Evolutionary conservation across 179 eudicot species (phyloP), one percentile per base, ranked within the genome.

Genomic region (Beta macrorhiza): DNA sequence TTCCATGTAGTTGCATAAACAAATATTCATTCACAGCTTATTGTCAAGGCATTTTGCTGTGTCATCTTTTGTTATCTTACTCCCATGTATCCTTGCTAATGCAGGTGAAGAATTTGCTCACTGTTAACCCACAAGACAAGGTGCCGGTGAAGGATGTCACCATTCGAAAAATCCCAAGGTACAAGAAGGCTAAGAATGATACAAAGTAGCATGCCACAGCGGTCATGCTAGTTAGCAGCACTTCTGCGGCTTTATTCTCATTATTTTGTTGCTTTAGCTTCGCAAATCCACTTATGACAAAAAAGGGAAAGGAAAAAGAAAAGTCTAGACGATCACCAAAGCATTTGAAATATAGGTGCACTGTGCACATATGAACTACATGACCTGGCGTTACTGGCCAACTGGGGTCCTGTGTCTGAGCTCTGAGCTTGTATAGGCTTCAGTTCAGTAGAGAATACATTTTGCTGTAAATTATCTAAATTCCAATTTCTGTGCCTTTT

Each of bases 161-260:
- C 7, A 91, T 96, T 76, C 97, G 99, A 80, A 91, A 87, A 83
- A 91, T 96, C 78, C 99, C 98, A 59, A 91, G 94, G 98, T 92
- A 88, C 74, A 92, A 52, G 0, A 52, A 51, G 13, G 68, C 22
- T 72, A 51, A 25, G 42, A 37, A 37, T 3, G 42, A 37, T 3
- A 37, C 42, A 49, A 22, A 12, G 57, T 72, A 59, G 8, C 76
- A 25, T 72, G 19, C 57, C 65, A n/a, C n/a, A 61, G 65, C n/a
- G n/a, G 5, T 9, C 53, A 49, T 49, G 53, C 7, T 25, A 25
- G 0, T 25, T 29, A 29, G 13, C 17, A 67, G 0, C 13, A 29
- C 45, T 10, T 29, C 4, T 67, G n/a, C 17, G 13, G n/a, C 11
- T 42, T 14, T 37, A 32, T 16, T 69, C 19, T 44, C 17, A 14